Evolutionary conservation across 768 basidiomycete genomes (phyloP).

Genomic region (Lactifluus volemus): DNA sequence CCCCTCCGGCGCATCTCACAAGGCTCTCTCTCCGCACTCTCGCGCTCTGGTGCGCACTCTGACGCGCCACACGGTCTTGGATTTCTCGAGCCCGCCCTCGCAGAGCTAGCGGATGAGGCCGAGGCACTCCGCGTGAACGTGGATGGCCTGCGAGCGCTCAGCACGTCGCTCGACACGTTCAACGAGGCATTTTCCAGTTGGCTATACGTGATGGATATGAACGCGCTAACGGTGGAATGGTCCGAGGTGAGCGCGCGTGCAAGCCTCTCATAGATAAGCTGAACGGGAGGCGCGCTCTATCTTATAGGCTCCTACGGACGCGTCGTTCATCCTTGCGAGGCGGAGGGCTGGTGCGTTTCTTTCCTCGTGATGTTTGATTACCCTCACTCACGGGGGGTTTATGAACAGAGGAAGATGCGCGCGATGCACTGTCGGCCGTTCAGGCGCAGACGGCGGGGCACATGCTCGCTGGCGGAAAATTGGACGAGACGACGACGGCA

Average conservation of each 20-base stretch:
- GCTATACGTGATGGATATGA: constrained; percentile 91
- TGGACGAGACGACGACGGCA: constrained; percentile 24
- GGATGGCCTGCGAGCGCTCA: constrained; percentile 59
- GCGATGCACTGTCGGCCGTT: constrained; percentile 44
- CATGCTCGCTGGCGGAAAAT: constrained; percentile 28
- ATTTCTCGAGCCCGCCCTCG: constrained; percentile 75
- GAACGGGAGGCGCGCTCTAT: neutral
- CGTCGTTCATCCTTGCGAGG: constrained; percentile 43
- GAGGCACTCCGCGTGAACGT: constrained; percentile 72
- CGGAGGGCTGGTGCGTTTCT: constrained; percentile 46
- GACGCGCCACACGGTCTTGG: constrained; percentile 79
- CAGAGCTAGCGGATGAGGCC: constrained; percentile 84
- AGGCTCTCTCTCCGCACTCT: constrained; percentile 80
- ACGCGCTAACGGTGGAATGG: constrained; percentile 91
- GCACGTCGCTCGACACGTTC: constrained; percentile 71
- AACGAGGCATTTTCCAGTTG: constrained; percentile 92
- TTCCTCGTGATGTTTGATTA: neutral
- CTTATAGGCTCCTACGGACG: constrained; percentile 21
- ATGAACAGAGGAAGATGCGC: constrained; percentile 48
- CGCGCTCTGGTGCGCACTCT: constrained; percentile 62
- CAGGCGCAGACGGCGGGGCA: constrained; percentile 30
- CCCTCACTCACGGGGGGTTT: constrained; percentile 1
- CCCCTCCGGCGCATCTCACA: constrained; percentile 87
- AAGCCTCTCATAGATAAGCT: too few relatives aligned
- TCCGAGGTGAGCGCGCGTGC: constrained; percentile 47